Percentiles rank a stretch among this genome's conserved stretches.
Conservation (phyloP, 768 basidiomycete genomes). For the Phlegmacium glaucopus region DNA sequence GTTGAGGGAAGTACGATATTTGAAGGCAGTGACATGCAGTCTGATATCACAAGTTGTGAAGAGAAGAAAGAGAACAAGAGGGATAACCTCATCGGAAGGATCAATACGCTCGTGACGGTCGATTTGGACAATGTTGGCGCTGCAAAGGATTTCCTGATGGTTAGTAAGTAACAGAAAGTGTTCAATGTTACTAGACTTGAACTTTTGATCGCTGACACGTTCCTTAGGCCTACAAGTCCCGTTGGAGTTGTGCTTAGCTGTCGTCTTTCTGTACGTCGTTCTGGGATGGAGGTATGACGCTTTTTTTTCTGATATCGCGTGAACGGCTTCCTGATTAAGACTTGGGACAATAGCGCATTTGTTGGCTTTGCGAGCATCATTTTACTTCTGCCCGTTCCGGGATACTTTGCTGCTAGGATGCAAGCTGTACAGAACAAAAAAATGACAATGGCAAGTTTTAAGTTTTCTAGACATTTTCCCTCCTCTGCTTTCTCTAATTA, state of each 20-base stretch:
- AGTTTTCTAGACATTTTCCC: conserved; percentile 5
- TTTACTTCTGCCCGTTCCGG: conserved; percentile 55
- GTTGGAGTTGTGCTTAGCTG: conserved; percentile 35
- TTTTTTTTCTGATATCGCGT: background rate
- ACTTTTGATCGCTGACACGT: background rate
- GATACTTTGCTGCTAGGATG: conserved; percentile 42
- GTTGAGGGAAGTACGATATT: background rate
- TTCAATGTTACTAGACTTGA: background rate
- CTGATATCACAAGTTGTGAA: background rate
- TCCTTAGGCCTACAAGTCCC: conserved; percentile 29
- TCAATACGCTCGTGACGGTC: conserved; percentile 72
- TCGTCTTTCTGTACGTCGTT: conserved; percentile 41
- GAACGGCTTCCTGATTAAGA: background rate
- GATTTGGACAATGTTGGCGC: conserved; percentile 43
- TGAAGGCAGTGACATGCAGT: background rate
- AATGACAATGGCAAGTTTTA: conserved; percentile 36
- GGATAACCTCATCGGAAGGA: conserved; percentile 62
- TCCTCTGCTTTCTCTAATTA: no score
- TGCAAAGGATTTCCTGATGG: conserved; percentile 33
- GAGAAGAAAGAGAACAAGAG: conserved; percentile 18
- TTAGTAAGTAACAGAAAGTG: conserved; percentile 10
- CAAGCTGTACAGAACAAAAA: conserved; percentile 43
- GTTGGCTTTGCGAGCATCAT: conserved; percentile 50
- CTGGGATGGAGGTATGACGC: conserved; percentile 41
- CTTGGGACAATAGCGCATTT: conserved; percentile 11